Evolutionary conservation across 805 yeast genomes (phyloP), one percentile per base, ranked within the genome.

Genomic region (Kazachstania kunashirensis): DNA sequence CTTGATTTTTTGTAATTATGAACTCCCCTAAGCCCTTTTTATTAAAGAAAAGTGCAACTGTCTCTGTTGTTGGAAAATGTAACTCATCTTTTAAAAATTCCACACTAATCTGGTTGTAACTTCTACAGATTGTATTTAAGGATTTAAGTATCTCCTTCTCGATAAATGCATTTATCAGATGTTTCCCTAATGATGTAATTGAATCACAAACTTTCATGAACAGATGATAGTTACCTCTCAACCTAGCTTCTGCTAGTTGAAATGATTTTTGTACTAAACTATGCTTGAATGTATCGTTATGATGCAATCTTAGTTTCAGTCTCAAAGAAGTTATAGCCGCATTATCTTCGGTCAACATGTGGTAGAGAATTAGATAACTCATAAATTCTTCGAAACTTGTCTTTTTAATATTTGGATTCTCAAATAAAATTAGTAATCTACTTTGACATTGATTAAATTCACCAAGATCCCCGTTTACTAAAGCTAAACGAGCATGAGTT

Each of bases 391-490:
- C 62, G 38, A 65, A 63, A 11, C 63, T 55, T 3, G 54, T 46
- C 19, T 47, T 51, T 23, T 46, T 48, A n/a, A 62, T 53, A 7
- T 61, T 57, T 5, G 63, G 62, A 17, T 50, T 48, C 19, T 65
- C 71, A 52, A 80, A 88, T 17, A 88, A 62, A 31, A 70, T 65
- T 44, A 73, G 73, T 34, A 92, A 61, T 49, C 85, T 84, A 12
- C 94, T 75, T 57, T 83, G 94, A 55, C 97, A 92, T 57, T 89
- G 96, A 62, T 92, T 92, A 57, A 83, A 86, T 57, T 92, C 97
- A 8, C 96, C 96, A 44, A 89, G 61, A 57, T 89, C 98, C 28
- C 73, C 70, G 52, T 81, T 78, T 47, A 77, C 81, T 26, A 89
- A 69, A 0, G 96, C 94, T n/a, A 88, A 65, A 33, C 86, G 73